A percentile compares a stretch with the other conserved stretches of the same genome.
phyloP scores from a whole-genome alignment of 2,329 filamentous ascomycete genomes.

The Fusarium sarcochroum region DNA sequence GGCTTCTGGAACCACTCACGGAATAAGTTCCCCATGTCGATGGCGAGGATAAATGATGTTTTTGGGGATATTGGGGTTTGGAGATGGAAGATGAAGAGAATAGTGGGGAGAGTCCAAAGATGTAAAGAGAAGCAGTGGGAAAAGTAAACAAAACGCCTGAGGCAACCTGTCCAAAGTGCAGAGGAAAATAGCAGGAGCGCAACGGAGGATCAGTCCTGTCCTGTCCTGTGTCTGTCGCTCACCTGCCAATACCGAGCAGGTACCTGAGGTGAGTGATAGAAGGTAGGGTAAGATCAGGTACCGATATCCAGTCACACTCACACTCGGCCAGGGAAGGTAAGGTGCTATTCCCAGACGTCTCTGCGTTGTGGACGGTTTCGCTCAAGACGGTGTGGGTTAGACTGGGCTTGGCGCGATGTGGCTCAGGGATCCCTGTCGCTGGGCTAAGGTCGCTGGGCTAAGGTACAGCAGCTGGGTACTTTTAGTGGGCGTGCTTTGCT shows the following conservation, averaged over 20 bases:
- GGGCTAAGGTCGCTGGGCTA: conserved; percentile 6
- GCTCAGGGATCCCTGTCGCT: conserved; percentile 30
- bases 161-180: neutral
- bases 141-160: neutral
- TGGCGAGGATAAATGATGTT: conserved; percentile 8
- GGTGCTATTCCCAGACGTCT: conserved; percentile 34
- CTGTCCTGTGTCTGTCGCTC: conserved; percentile 15
- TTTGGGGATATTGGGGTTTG: conserved; percentile 3
- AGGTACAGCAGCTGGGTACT: neutral
- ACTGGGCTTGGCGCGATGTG: conserved; percentile 32
- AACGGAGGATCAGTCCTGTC: neutral
- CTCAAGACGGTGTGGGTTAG: conserved; percentile 37
- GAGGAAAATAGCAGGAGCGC: conserved; percentile 8
- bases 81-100: neutral
- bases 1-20: conserved; percentile 41
- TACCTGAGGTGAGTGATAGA: conserved; percentile 22
- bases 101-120: neutral
- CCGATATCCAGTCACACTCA: conserved; percentile 20
- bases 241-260: conserved; percentile 12
- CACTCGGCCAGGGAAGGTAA: conserved; percentile 22
- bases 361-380: conserved; percentile 33
- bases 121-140: conserved; percentile 3
- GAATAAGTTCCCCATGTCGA: conserved; percentile 24
- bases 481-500: conserved; percentile 8
- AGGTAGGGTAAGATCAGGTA: conserved; percentile 23